phyloP scores from a whole-genome alignment of 2,329 filamentous ascomycete species.

The Chalaropsis thielavioides region DNA sequence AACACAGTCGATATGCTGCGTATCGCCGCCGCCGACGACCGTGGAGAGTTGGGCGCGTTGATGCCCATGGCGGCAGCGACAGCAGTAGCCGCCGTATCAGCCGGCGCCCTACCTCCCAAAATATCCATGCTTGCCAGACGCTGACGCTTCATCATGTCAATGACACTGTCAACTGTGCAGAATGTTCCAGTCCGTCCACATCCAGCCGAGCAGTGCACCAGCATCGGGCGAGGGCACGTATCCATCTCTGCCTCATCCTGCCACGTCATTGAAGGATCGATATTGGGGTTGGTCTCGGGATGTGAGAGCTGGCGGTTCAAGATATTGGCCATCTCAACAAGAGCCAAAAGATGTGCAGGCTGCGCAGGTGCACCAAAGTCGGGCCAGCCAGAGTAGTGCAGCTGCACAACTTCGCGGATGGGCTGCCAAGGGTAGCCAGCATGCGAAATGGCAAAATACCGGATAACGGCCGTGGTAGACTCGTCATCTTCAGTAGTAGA shows the following conservation, averaged over 20 bases:
- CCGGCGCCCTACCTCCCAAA: slow-evolving; percentile 13
- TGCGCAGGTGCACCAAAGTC: slow-evolving; percentile 90
- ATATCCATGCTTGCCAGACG: slow-evolving; percentile 27
- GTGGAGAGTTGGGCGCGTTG: slow-evolving; percentile 8
- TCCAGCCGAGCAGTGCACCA: slow-evolving; percentile 92
- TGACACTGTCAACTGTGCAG: slow-evolving; percentile 87
- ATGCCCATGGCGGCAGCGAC: slow-evolving; percentile 3
- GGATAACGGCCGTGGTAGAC: slow-evolving; percentile 59
- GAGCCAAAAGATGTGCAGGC: slow-evolving; percentile 67
- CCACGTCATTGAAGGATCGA: slow-evolving; percentile 25
- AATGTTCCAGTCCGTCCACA: slow-evolving; percentile 94
- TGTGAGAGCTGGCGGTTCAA: slow-evolving; percentile 48
- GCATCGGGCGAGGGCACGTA: slow-evolving; percentile 47
- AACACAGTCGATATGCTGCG: slow-evolving; percentile 8
- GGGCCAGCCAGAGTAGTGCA: slow-evolving; percentile 94
- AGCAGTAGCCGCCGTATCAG: slow-evolving; percentile 31
- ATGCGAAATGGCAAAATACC: slow-evolving; percentile 76
- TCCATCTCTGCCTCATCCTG: slow-evolving; percentile 45
- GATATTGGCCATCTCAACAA: slow-evolving; percentile 77
- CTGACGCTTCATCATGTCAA: slow-evolving; percentile 94
- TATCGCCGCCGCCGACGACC: background rate
- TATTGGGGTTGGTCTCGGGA: slow-evolving; percentile 27
- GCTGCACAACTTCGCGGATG: slow-evolving; percentile 81
- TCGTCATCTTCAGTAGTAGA: slow-evolving; percentile 34
- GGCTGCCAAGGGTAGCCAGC: slow-evolving; percentile 63